These are phyloP conservation scores for Cicer bijugum DNA, from an alignment of 306 rosid genomes.

Conservation along the genomic window DNA sequence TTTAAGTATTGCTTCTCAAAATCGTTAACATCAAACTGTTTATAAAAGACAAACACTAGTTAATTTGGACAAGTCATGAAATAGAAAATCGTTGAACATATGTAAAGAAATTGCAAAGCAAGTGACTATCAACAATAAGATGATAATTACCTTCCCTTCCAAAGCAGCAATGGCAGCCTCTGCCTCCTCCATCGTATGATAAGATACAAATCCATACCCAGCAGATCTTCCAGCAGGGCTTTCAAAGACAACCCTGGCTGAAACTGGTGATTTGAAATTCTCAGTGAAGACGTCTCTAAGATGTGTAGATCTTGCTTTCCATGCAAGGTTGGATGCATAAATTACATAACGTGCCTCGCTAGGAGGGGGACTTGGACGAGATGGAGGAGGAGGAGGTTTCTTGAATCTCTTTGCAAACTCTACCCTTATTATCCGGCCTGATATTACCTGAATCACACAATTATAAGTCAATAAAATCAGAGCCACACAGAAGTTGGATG, in stretches of 20 bases:
- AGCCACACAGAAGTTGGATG: conserved; percentile 21
- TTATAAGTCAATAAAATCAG: conserved; percentile 36
- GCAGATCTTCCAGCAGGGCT: conserved; percentile 66
- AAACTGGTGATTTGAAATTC: conserved; percentile 72
- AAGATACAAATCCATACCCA: conserved; percentile 89
- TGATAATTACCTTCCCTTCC: conserved; percentile 76
- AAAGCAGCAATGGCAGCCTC: conserved; percentile 73
- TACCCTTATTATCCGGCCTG: conserved; percentile 68
- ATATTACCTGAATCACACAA: conserved; percentile 64
- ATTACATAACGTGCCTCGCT: conserved; percentile 67
- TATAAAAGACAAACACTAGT: conserved; percentile 20
- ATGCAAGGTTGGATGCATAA: conserved; percentile 75
- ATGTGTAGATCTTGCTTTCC: conserved; percentile 81
- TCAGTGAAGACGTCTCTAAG: conserved; percentile 70
- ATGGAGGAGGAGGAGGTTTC: conserved; percentile 73
- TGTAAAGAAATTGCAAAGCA: conserved; percentile 31
- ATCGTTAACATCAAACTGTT: conserved; percentile 11
- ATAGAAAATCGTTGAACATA: neutral
- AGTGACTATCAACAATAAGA: conserved; percentile 18
- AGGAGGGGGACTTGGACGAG: conserved; percentile 52
- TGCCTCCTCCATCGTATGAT: conserved; percentile 74
- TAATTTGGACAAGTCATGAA: conserved; percentile 11
- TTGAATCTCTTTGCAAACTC: conserved; percentile 74
- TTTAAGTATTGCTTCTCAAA: neutral
- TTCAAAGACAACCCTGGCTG: conserved; percentile 85